Percentiles rank a stretch among this genome's conserved stretches.
These are phyloP conservation scores for Macadamia tetraphylla DNA, from an alignment of 164 flowering plant species.

Conservation along the genomic window DNA sequence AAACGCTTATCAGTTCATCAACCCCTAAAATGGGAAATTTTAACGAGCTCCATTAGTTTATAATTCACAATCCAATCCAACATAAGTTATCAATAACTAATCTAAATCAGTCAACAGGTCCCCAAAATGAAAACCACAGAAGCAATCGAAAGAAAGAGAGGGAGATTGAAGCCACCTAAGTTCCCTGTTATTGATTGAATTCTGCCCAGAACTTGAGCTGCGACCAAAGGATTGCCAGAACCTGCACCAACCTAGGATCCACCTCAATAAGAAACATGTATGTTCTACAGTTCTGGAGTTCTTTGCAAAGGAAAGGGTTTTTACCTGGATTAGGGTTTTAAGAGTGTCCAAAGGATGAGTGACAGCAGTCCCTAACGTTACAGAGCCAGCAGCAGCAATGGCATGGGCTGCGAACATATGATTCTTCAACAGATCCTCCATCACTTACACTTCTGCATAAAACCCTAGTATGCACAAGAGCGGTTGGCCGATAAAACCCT, in stretches of 20 bases:
- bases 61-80: no score
- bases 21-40: no score
- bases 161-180: constrained; percentile 21
- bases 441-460: background rate
- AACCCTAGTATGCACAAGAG: background rate
- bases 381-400: constrained; percentile 63
- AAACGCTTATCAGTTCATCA: no score
- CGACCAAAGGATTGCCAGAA: constrained; percentile 22
- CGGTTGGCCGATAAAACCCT: no score
- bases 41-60: no score
- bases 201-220: constrained; percentile 27
- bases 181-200: constrained; percentile 32
- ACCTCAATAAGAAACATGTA: background rate
- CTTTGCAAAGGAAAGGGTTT: background rate
- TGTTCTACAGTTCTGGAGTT: background rate
- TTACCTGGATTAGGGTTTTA: constrained; percentile 81
- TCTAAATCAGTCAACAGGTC: no score
- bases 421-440: constrained; percentile 52
- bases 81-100: no score
- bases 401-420: constrained; percentile 55
- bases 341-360: constrained; percentile 79
- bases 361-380: constrained; percentile 44
- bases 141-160: background rate
- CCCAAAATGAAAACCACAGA: background rate
- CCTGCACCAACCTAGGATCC: constrained; percentile 35